phyloP scores from a whole-genome alignment of 331 rosid genomes.

The Prunus yedoensis region DNA sequence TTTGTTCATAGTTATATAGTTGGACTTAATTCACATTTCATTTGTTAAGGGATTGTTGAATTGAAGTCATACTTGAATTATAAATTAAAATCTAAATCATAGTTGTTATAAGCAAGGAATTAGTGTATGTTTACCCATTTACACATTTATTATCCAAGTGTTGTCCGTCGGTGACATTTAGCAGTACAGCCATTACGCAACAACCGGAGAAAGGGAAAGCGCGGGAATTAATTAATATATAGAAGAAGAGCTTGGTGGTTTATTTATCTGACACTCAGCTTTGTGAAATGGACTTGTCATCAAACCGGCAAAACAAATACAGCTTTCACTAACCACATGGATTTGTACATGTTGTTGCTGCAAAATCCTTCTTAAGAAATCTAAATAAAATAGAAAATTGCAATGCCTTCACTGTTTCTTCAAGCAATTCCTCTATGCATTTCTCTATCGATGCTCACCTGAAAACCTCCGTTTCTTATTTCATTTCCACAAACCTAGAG shows the following conservation, averaged over 20 bases:
- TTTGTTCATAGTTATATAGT: no score
- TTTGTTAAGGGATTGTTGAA: no score
- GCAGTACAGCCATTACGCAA: not conserved
- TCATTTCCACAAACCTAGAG: constrained; percentile 24
- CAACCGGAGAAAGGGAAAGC: not conserved
- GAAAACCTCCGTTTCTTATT: constrained; percentile 24
- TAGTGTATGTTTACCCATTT: no score
- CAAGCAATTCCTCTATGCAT: constrained; percentile 38
- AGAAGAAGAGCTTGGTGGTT: not conserved
- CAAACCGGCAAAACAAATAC: constrained; percentile 32
- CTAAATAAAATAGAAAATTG: not conserved
- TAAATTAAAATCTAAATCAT: no score
- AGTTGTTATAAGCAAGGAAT: no score
- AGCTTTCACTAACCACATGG: constrained; percentile 29
- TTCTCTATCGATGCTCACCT: constrained; percentile 31
- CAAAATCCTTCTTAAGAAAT: constrained; percentile 14
- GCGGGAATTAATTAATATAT: not conserved
- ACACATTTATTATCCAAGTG: no score
- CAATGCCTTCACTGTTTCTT: constrained; percentile 47
- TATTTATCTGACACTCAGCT: not conserved
- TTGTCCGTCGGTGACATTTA: no score
- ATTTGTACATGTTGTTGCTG: constrained; percentile 31
- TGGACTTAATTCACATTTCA: no score
- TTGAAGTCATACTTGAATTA: no score
- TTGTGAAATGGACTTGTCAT: constrained; percentile 32